phyloP scores from a whole-genome alignment of 768 basidiomycete genomes.

The Mycena leptocephala region DNA sequence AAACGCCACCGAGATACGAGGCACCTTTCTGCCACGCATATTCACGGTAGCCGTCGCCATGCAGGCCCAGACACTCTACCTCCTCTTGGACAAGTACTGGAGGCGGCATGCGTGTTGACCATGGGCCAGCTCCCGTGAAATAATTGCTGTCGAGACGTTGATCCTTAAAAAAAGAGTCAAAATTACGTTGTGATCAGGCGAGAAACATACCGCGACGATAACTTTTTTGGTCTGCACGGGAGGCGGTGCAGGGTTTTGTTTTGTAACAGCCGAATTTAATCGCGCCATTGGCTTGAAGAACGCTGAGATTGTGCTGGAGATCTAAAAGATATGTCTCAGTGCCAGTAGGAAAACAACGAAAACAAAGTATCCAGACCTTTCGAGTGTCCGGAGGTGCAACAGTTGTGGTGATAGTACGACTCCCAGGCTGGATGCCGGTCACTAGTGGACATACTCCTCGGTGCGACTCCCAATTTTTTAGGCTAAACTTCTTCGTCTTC shows the following conservation, averaged over 20 bases:
- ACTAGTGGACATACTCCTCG: not conserved
- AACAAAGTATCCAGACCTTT: not conserved
- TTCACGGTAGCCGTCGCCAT: conserved; percentile 1
- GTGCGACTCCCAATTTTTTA: conserved; percentile 7
- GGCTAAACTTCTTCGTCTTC: not conserved
- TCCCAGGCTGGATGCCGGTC: not conserved
- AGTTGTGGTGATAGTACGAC: not conserved
- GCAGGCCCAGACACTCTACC: not conserved
- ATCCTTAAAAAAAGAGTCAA: not conserved
- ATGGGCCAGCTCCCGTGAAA: not conserved
- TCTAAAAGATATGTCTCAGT: too few relatives aligned
- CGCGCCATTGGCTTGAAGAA: not conserved
- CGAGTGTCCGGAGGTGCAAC: not conserved
- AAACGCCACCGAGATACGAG: not conserved
- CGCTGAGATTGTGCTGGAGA: not conserved
- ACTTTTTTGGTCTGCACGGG: not conserved
- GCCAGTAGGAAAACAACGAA: not conserved
- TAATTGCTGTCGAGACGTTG: not conserved
- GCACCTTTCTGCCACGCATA: not conserved
- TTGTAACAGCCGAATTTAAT: not conserved
- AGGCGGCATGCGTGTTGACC: not conserved
- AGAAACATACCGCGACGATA: not conserved
- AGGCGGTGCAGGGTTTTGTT: not conserved
- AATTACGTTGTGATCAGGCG: not conserved
- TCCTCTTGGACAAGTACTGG: not conserved